Evolutionary conservation across 139 green algal genomes (phyloP).

Genomic region (Nannochloris sp.): DNA sequence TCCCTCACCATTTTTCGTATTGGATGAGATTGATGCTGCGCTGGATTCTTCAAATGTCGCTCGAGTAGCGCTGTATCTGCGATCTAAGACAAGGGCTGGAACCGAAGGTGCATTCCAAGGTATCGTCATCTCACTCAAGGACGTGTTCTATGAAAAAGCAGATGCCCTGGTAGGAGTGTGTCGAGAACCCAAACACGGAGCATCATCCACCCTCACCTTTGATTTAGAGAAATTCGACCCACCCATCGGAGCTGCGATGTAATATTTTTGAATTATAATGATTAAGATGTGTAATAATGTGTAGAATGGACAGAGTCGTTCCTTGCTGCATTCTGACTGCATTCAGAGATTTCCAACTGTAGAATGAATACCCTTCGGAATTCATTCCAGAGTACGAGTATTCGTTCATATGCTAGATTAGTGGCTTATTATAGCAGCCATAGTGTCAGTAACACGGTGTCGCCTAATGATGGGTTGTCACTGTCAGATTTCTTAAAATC

Average conservation of each 20-base stretch:
- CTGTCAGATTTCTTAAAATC: conserved; percentile 2
- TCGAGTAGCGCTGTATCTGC: conserved; percentile 86
- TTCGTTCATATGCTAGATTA: no score
- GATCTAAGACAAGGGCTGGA: conserved; percentile 43
- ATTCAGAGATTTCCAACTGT: no score
- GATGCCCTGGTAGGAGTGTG: conserved; percentile 87
- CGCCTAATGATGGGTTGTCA: neutral
- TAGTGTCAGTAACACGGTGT: neutral
- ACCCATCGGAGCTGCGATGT: neutral
- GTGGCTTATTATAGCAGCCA: no score
- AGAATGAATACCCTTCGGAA: no score
- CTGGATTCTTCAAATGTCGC: conserved; percentile 93
- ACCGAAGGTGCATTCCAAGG: conserved; percentile 39
- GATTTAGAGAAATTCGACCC: conserved; percentile 53
- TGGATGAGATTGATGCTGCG: conserved; percentile 92
- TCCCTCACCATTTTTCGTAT: conserved; percentile 93
- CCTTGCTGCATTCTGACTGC: no score
- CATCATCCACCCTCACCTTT: conserved; percentile 65
- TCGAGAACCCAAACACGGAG: conserved; percentile 40
- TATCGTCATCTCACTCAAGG: conserved; percentile 93
- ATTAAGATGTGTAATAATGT: neutral
- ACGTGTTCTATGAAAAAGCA: conserved; percentile 93
- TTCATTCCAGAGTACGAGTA: no score
- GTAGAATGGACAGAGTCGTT: no score
- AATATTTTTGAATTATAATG: neutral